A percentile compares a stretch with the other conserved stretches of the same genome.
These are phyloP conservation scores for Fusarium tanahbumbuense DNA, from an alignment of 2,329 filamentous ascomycete species.

Conservation along the genomic window DNA sequence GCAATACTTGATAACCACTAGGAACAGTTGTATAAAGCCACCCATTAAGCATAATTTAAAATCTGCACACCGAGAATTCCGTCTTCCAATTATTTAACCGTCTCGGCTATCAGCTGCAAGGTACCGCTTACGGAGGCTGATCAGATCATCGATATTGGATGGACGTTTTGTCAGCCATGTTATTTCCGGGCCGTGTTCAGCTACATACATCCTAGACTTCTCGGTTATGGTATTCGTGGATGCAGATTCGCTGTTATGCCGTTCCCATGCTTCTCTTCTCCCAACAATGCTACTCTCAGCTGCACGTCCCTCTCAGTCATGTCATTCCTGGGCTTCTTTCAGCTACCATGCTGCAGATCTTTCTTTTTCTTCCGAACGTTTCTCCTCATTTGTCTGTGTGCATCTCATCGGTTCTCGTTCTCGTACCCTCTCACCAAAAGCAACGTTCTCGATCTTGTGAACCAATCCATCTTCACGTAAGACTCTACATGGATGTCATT, in stretches of 20 bases:
- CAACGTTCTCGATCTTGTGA: no score
- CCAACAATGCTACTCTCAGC: neutral
- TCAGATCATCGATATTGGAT: neutral
- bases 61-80: neutral
- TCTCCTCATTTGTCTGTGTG: neutral
- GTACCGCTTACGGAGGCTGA: neutral
- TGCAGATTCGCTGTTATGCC: no score
- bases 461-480: neutral
- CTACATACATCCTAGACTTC: neutral
- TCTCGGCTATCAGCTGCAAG: neutral
- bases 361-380: neutral
- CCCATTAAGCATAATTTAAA: conserved; percentile 5
- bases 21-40: neutral
- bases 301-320: neutral
- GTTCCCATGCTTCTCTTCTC: no score
- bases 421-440: no score
- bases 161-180: neutral
- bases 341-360: neutral
- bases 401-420: no score
- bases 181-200: neutral
- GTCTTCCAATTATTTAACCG: neutral
- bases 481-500: neutral
- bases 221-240: neutral
- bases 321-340: neutral
- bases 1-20: no score